A percentile compares a stretch with the other conserved stretches of the same genome.
These are phyloP conservation scores for Coprinellus micaceus DNA, from an alignment of 768 basidiomycete genomes.

Conservation along the genomic window DNA sequence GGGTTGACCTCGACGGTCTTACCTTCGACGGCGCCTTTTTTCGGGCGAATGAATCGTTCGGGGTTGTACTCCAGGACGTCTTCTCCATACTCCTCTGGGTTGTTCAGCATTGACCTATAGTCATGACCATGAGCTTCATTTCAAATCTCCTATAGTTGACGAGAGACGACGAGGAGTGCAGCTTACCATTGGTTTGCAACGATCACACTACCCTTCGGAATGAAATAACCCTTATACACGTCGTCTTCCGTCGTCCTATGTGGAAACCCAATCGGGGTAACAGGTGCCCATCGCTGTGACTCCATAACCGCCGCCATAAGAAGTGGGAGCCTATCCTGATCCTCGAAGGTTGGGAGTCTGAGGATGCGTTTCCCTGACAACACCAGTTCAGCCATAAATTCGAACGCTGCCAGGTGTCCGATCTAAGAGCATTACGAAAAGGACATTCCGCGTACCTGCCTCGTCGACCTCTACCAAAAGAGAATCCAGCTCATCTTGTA, in stretches of 20 bases:
- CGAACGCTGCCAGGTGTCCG: no score
- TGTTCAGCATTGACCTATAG: no score
- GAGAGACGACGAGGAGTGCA: neutral
- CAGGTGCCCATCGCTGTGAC: slow-evolving; percentile 20
- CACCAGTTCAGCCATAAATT: no score
- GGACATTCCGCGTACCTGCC: no score
- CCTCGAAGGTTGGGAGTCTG: slow-evolving; percentile 36
- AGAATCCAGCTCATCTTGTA: slow-evolving; percentile 35
- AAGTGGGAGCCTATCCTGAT: slow-evolving; percentile 35
- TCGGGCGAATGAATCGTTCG: no score
- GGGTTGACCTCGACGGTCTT: no score
- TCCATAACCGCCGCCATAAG: slow-evolving; percentile 35
- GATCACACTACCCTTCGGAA: slow-evolving; percentile 28
- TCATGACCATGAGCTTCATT: no score
- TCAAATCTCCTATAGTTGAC: no score
- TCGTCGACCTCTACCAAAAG: slow-evolving; percentile 28
- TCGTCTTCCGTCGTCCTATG: slow-evolving; percentile 33
- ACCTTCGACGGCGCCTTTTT: no score
- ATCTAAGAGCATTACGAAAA: no score
- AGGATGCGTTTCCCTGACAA: neutral
- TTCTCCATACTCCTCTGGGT: no score
- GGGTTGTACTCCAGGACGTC: no score
- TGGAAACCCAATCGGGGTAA: slow-evolving; percentile 20
- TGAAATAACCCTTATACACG: slow-evolving; percentile 31
- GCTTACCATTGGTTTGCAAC: slow-evolving; percentile 26